A percentile compares a stretch with the other conserved stretches of the same genome.
Conservation (phyloP, 2,329 filamentous ascomycete genomes). For the Hortaea werneckii region DNA sequence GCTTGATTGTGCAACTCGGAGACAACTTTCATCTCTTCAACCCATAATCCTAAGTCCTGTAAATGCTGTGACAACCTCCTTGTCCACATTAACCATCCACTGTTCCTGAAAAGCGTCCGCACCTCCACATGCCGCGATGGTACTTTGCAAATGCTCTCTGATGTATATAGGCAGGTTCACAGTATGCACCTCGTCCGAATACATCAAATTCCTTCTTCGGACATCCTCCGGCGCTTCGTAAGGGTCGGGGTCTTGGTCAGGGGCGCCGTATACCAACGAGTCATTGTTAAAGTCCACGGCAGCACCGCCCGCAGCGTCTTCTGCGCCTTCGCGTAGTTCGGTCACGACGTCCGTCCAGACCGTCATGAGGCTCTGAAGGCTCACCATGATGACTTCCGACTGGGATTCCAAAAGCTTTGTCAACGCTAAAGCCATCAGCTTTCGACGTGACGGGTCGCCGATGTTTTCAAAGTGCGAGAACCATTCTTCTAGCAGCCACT, state of each 20-base stretch:
- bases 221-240: conserved; percentile 36
- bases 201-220: conserved; percentile 40
- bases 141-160: conserved; percentile 6
- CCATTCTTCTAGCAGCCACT: conserved; percentile 48
- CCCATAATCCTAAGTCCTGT: conserved; percentile 28
- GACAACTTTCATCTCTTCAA: no score
- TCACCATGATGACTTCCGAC: conserved; percentile 32
- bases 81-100: conserved; percentile 66
- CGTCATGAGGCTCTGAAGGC: conserved; percentile 61
- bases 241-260: conserved; percentile 4
- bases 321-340: conserved; percentile 49
- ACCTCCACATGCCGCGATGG: conserved; percentile 53
- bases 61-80: conserved; percentile 59
- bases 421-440: conserved; percentile 62
- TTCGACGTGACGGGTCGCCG: conserved; percentile 54
- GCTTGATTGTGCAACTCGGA: no score
- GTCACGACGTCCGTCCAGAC: conserved; percentile 64
- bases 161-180: conserved; percentile 47
- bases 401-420: conserved; percentile 60
- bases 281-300: conserved; percentile 11
- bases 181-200: conserved; percentile 57
- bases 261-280: conserved; percentile 30
- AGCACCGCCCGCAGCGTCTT: conserved; percentile 5
- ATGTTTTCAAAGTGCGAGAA: conserved; percentile 60
- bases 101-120: conserved; percentile 55